Evolutionary conservation across 2,329 filamentous ascomycete genomes (phyloP).

Genomic region (Botrytis hyacinthi): DNA sequence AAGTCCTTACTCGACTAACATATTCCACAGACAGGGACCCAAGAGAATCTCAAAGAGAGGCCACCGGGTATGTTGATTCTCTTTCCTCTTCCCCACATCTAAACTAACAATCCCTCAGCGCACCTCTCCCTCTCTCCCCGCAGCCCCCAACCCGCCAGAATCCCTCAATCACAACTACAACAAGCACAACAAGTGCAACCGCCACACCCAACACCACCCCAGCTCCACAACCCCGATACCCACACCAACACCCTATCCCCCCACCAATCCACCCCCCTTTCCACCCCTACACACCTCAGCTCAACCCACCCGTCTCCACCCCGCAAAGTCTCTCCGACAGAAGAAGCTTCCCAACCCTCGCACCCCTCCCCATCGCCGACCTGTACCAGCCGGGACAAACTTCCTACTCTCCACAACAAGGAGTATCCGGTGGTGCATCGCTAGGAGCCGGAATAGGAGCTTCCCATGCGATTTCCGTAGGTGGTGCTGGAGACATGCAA

Average conservation of each 20-base stretch:
- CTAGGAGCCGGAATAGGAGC: background rate
- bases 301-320: background rate
- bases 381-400: background rate
- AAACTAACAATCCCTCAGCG: background rate
- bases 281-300: background rate
- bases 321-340: background rate
- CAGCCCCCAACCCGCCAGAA: too few species aligned
- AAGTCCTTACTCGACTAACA: background rate
- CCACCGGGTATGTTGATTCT: background rate
- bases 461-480: background rate
- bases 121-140: too few species aligned
- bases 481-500: too few species aligned
- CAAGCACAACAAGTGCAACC: background rate
- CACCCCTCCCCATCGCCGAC: background rate
- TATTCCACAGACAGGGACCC: background rate
- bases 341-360: background rate
- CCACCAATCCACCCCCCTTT: background rate
- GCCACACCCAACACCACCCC: too few species aligned
- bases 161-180: background rate
- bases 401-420: background rate
- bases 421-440: fast-evolving
- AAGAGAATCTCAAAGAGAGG: background rate
- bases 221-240: background rate
- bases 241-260: background rate
- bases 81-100: fast-evolving